Evolutionary conservation across 2,329 filamentous ascomycete genomes (phyloP), one percentile per base, ranked within the genome.

Genomic region (Penicillium sp.): DNA sequence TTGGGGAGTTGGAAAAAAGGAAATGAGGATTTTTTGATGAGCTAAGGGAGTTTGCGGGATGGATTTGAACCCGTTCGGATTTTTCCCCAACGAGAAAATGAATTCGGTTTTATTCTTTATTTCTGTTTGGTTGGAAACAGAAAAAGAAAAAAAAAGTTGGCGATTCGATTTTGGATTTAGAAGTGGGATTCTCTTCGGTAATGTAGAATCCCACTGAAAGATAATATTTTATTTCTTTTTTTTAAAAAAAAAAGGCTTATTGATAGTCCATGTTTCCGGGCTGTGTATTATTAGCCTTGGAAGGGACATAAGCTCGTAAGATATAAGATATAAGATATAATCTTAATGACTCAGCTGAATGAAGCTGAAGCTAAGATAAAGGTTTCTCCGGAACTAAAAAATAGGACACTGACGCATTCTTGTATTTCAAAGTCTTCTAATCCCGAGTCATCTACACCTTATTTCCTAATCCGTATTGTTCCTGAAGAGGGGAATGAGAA

Each of bases 41-140:
- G 62, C 67, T 70, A 71, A 71, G 71, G 71, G 66, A 69, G 63
- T 66, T 72, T 73, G 71, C 71, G 71, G 71, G 48, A 44, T 51
- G 49, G 31, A 46, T 46, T 44, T 56, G 56, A 55, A 52, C 57
- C 55, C 53, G 58, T 61, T 60, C 59, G 58, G 60, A 47, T 44
- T 44, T 44, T 45, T 9, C n/a, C 49, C 46, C 51, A 49, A 45
- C 40, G 20, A 40, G 31, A 29, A 44, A 37, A 44, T 22, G 14
- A 34, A 13, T 13, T 20, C 10, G 14, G 16, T 38, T 45, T 43
- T 50, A 34, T 50, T 50, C 5, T 14, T 35, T 13, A 29, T 29
- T 29, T 52, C 22, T 24, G 3, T 29, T 14, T 32, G 43, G 13
- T 26, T 26, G 24, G 24, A 26, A 26, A 26, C 24, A 26, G 40